Conservation (phyloP, 2,329 filamentous ascomycete genomes). For the Blumeriella jaapii region DNA sequence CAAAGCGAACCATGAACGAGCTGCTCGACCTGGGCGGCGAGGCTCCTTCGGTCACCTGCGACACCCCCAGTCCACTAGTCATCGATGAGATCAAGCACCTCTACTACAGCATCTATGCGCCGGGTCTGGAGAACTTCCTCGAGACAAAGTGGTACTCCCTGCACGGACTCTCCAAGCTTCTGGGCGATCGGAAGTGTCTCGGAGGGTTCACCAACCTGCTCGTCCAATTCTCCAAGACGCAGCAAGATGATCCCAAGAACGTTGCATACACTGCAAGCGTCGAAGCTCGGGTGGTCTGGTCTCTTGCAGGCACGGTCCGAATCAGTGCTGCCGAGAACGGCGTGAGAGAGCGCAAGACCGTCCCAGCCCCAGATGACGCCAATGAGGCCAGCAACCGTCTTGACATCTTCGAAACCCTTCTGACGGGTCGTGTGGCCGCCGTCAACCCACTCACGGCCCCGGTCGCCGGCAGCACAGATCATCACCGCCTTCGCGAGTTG, state of each 20-base stretch:
- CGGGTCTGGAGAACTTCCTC: slow-evolving; percentile 62
- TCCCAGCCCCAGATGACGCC: slow-evolving; percentile 46
- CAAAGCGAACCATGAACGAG: slow-evolving; percentile 61
- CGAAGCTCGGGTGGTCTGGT: slow-evolving; percentile 50
- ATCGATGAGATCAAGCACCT: slow-evolving; percentile 59
- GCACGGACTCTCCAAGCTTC: slow-evolving; percentile 31
- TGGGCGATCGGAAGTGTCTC: slow-evolving; percentile 46
- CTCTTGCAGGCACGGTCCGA: slow-evolving; percentile 37
- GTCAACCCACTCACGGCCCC: slow-evolving; percentile 45
- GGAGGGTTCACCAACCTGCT: slow-evolving; percentile 58
- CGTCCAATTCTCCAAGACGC: slow-evolving; percentile 37
- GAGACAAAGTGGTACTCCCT: slow-evolving; percentile 75
- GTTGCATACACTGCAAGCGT: slow-evolving; percentile 43
- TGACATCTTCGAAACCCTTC: slow-evolving; percentile 61
- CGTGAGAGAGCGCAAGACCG: slow-evolving; percentile 26
- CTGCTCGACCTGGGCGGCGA: slow-evolving; percentile 53
- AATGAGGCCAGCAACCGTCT: slow-evolving; percentile 58
- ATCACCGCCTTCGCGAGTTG: slow-evolving; percentile 49
- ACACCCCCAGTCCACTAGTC: slow-evolving; percentile 33
- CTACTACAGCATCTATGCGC: slow-evolving; percentile 66
- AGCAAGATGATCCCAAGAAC: slow-evolving; percentile 38
- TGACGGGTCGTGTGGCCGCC: slow-evolving; percentile 58
- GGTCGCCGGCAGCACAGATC: slow-evolving; percentile 37
- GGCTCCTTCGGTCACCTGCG: slow-evolving; percentile 42
- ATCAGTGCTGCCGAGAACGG: slow-evolving; percentile 23